Conservation (phyloP, 2,329 filamentous ascomycete species). For the Aspergillus versicolor region DNA sequence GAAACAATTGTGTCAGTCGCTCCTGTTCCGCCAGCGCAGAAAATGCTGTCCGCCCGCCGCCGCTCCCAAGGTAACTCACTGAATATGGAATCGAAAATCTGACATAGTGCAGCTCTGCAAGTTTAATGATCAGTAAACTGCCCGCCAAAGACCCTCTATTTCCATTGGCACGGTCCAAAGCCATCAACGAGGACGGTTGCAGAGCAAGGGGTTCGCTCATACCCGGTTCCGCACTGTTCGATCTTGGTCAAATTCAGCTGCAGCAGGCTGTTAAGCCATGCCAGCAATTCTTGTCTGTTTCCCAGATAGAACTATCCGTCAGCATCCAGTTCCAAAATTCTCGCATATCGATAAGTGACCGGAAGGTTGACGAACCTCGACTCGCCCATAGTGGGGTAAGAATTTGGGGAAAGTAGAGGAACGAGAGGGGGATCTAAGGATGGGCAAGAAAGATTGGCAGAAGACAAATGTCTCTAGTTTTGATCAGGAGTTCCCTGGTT, state of each 20-base stretch:
- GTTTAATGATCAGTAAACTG: neutral
- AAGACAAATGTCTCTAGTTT: neutral
- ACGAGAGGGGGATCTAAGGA: neutral
- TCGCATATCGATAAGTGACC: neutral
- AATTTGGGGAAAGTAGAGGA: conserved; percentile 1
- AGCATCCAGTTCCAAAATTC: neutral
- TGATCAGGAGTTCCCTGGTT: conserved; percentile 9
- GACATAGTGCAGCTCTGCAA: conserved; percentile 84
- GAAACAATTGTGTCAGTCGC: conserved; percentile 9
- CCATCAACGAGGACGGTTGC: neutral
- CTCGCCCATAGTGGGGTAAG: conserved; percentile 59
- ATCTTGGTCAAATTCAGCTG: conserved; percentile 98
- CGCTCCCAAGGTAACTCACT: conserved; percentile 47
- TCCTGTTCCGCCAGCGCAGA: neutral
- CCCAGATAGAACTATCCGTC: neutral
- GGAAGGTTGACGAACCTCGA: conserved; percentile 52
- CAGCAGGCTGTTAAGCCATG: conserved; percentile 96
- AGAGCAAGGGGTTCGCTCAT: conserved; percentile 35
- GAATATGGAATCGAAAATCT: conserved; percentile 98
- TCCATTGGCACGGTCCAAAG: neutral
- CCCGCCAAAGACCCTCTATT: neutral
- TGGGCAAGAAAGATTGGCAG: conserved; percentile 6
- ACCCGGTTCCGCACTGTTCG: conserved; percentile 99
- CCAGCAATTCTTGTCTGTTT: conserved; percentile 85
- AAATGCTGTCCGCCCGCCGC: neutral